These are phyloP conservation scores for Effrenium voratum DNA, from an alignment of 73 alveolate species.

Conservation along the genomic window DNA sequence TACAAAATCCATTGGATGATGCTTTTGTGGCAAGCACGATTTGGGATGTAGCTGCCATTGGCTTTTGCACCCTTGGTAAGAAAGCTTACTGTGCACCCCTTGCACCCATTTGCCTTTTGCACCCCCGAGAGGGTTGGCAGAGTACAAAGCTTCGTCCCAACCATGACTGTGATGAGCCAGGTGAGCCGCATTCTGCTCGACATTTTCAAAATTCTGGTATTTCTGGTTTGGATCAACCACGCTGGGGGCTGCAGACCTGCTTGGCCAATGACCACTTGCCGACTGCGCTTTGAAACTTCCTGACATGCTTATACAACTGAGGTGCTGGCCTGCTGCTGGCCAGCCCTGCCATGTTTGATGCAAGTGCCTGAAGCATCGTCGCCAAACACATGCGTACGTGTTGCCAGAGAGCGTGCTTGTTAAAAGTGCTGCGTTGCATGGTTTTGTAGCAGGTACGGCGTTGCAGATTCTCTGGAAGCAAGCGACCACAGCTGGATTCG, in stretches of 20 bases:
- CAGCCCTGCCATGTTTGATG: background rate
- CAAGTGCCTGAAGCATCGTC: background rate
- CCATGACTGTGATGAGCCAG: background rate
- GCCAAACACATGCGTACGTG: background rate
- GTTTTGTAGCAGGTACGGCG: background rate
- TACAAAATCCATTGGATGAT: too few relatives aligned
- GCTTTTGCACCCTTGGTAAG: background rate
- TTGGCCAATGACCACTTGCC: background rate
- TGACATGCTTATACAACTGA: background rate
- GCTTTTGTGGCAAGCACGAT: too few relatives aligned
- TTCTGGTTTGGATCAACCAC: conserved; percentile 80
- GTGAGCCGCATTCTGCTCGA: conserved; percentile 76
- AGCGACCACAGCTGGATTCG: conserved; percentile 32
- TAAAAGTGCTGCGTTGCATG: background rate
- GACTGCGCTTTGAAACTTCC: background rate
- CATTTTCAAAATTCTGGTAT: conserved; percentile 43
- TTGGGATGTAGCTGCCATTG: too few relatives aligned
- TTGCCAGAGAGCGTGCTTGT: background rate
- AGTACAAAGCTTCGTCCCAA: background rate
- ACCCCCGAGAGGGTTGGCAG: background rate
- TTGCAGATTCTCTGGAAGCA: conserved; percentile 37
- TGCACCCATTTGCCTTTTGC: background rate
- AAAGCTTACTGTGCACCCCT: background rate
- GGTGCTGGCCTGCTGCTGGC: conserved; percentile 84
- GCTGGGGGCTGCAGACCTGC: conserved; percentile 12